Base-by-base conservation (phyloP, 2,329 filamentous ascomycete species). In the Plenodomus biglobosus region DNA sequence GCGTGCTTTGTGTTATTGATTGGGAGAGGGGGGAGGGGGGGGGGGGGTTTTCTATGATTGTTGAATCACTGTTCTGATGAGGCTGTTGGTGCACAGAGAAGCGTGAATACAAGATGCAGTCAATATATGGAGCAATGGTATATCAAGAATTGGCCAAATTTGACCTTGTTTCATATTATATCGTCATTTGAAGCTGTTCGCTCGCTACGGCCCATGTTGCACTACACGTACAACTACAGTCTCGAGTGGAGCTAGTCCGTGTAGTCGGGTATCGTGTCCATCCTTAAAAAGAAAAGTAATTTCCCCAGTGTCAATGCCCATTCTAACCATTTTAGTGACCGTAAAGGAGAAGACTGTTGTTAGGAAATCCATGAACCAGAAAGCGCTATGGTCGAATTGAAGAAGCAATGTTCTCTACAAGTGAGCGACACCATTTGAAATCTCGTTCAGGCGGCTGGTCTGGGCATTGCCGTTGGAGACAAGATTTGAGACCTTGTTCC, bases 401-500 rank as follows among this genome's bases (percentile, higher is more conserved):
- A 22, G 39, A 52, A 52, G 44, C 39, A 59, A 58, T 48, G 40
- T 46, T 32, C 27, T 32, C 27, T 69, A 71, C 55, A 71, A 60
- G 45, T 68, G 65, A 36, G 68, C 57, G 43, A 61, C 55, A 45
- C 65, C 64, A 40, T 64, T 67, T 22, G 55, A 56, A 40, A 66
- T 57, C 39, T 58, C 59, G 30, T 63, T 60, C 42, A 64, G 50
- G 43, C 56, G 58, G 40, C 66, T 65, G 32, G 54, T 46, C 35
- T 55, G 47, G 34, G 54, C 52, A 37, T 39, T 35, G 34, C 49
- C 48, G 40, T 58, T 59, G n/a, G 64, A 50, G 24, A 70, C 46
- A 21, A 70, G 53, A 30, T 67, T 58, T 16, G 57, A 56, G n/a
- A 75, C 59, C 61, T 75, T 71, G 27, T 74, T 69, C 27, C 68